Percentiles rank a stretch among this genome's conserved stretches.
Evolutionary conservation across 257 asterid species (phyloP).

Genomic region (Nicotiana attenuata): DNA sequence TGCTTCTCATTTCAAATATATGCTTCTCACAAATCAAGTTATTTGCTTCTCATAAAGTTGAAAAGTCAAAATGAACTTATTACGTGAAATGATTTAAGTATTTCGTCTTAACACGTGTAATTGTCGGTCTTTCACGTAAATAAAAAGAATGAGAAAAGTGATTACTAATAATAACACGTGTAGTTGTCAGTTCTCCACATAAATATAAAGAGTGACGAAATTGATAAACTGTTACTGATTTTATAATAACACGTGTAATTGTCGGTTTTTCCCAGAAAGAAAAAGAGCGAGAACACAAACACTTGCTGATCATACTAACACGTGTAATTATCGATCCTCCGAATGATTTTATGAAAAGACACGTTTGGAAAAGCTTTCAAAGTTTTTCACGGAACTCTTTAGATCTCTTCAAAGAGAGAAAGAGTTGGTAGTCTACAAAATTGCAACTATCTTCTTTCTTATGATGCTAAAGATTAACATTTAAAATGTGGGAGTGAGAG

Average conservation of each 20-base stretch:
- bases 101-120: no score
- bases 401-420: not conserved
- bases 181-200: not conserved
- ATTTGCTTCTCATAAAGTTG: no score
- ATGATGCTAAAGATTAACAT: not conserved
- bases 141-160: no score
- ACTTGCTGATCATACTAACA: not conserved
- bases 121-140: no score
- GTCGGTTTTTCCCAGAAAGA: accelerated
- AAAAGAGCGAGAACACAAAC: no score
- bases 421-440: not conserved
- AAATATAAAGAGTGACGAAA: not conserved
- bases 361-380: not conserved
- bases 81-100: accelerated
- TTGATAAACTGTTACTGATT: no score
- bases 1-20: no score
- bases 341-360: not conserved
- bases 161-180: not conserved
- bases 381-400: not conserved
- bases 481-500: not conserved
- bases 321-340: not conserved
- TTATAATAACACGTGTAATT: not conserved
- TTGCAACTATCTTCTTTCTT: not conserved
- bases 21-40: no score
- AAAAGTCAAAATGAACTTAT: no score